These are phyloP conservation scores for Pycnococcus provasolii DNA, from an alignment of 139 green algal species.

Conservation along the genomic window DNA sequence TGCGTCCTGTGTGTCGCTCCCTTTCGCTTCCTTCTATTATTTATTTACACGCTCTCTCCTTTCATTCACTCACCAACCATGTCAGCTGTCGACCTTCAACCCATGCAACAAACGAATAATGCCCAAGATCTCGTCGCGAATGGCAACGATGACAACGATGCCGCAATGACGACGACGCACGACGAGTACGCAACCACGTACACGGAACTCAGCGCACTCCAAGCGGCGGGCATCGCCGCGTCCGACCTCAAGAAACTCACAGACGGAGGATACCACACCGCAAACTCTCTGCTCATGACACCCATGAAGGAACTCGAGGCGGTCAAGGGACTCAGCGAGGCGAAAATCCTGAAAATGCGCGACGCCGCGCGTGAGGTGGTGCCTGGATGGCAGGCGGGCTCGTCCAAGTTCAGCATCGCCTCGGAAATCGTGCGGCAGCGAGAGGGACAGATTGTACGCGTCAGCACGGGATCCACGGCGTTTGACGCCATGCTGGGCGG, in stretches of 20 bases:
- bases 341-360: constrained; percentile 83
- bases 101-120: too few species aligned
- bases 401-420: constrained; percentile 31
- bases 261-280: constrained; percentile 63
- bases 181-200: not conserved
- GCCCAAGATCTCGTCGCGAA: not conserved
- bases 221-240: constrained; percentile 4
- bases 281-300: constrained; percentile 59
- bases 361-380: constrained; percentile 16
- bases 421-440: not conserved
- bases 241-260: constrained; percentile 52
- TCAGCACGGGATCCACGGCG: constrained; percentile 51
- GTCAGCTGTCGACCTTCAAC: too few species aligned
- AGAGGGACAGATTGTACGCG: constrained; percentile 46
- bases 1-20: too few species aligned
- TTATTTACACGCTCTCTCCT: too few species aligned
- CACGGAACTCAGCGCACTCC: constrained; percentile 7
- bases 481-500: constrained; percentile 52
- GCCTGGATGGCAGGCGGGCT: constrained; percentile 12
- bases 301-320: constrained; percentile 59
- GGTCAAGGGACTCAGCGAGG: constrained; percentile 78
- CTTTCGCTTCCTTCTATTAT: too few species aligned
- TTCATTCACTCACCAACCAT: too few species aligned
- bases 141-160: not conserved
- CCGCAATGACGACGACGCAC: not conserved